Percentiles rank a stretch among this genome's conserved stretches.
Evolutionary conservation across 2,329 filamentous ascomycete species (phyloP).

Genomic region (Penicillium sumatraense): DNA sequence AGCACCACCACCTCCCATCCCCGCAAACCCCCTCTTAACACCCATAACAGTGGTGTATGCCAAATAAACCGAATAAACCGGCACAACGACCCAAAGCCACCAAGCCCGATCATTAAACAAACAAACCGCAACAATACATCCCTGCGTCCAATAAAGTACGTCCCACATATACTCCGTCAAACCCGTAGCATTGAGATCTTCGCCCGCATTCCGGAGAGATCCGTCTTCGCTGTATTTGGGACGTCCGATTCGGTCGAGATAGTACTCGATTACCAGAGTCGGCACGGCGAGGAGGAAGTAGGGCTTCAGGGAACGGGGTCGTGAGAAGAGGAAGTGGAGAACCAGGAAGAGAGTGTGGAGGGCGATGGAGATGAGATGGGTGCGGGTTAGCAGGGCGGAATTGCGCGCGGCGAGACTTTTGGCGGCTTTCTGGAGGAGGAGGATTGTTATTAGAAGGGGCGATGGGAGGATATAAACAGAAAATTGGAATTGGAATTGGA

Average conservation of each 20-base stretch:
- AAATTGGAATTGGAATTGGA: background rate
- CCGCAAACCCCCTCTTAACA: slow-evolving; percentile 50
- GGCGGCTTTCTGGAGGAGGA: slow-evolving; percentile 49
- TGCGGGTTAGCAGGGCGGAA: slow-evolving; percentile 73
- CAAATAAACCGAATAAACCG: slow-evolving; percentile 53
- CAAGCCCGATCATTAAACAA: slow-evolving; percentile 81
- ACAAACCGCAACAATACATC: slow-evolving; percentile 70
- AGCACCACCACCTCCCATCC: slow-evolving; percentile 42
- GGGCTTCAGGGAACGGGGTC: slow-evolving; percentile 63
- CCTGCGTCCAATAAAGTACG: slow-evolving; percentile 92
- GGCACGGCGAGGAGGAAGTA: slow-evolving; percentile 77
- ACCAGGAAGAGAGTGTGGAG: slow-evolving; percentile 63
- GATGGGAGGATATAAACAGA: background rate
- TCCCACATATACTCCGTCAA: slow-evolving; percentile 99
- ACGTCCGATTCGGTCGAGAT: slow-evolving; percentile 82
- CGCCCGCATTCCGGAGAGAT: slow-evolving; percentile 75
- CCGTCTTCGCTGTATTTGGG: slow-evolving; percentile 71
- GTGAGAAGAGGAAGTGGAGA: slow-evolving; percentile 76
- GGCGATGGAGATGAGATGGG: slow-evolving; percentile 74
- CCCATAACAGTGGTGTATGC: slow-evolving; percentile 53
- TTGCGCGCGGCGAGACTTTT: slow-evolving; percentile 77
- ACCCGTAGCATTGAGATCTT: slow-evolving; percentile 84
- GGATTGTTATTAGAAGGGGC: background rate
- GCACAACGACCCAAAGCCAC: slow-evolving; percentile 63
- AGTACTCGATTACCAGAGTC: slow-evolving; percentile 77